A percentile compares a stretch with the other conserved stretches of the same genome.
Conservation (phyloP, 306 rosid species). For the Boehmeria nivea region DNA sequence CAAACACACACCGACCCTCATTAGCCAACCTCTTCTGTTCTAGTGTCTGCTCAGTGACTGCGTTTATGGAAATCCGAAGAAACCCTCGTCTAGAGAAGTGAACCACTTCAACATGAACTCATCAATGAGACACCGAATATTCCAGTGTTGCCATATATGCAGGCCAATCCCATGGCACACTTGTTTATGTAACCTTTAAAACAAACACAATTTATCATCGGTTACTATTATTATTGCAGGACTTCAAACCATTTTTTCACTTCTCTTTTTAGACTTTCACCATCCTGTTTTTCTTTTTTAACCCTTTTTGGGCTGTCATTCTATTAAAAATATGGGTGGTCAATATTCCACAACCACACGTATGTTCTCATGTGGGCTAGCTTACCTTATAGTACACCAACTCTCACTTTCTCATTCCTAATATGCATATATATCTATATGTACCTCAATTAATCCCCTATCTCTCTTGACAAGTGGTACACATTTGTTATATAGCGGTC, state of each 20-base stretch:
- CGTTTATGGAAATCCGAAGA: too few species aligned
- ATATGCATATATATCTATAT: not conserved
- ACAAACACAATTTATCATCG: not conserved
- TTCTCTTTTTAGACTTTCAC: not conserved
- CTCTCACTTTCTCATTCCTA: not conserved
- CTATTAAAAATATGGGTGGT: not conserved
- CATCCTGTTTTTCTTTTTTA: not conserved
- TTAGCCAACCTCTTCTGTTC: too few species aligned
- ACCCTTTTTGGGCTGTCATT: too few species aligned
- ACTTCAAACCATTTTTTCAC: too few species aligned
- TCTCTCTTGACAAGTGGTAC: not conserved
- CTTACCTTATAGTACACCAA: not conserved
- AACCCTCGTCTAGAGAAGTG: too few species aligned
- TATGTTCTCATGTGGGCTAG: not conserved
- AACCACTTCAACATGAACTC: too few species aligned
- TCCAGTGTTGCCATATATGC: slow-evolving; percentile 4
- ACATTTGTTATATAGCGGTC: slow-evolving; percentile 25
- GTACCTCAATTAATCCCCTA: not conserved
- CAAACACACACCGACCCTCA: too few species aligned
- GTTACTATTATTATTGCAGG: too few species aligned
- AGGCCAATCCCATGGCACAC: slow-evolving; percentile 19
- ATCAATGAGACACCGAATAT: slow-evolving; percentile 4
- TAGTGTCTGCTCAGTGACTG: too few species aligned
- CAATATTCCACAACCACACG: not conserved
- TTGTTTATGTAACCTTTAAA: slow-evolving; percentile 10